A percentile compares a stretch with the other conserved stretches of the same genome.
phyloP scores from a whole-genome alignment of 2,329 filamentous ascomycete species.

The Penicillium nordicum region DNA sequence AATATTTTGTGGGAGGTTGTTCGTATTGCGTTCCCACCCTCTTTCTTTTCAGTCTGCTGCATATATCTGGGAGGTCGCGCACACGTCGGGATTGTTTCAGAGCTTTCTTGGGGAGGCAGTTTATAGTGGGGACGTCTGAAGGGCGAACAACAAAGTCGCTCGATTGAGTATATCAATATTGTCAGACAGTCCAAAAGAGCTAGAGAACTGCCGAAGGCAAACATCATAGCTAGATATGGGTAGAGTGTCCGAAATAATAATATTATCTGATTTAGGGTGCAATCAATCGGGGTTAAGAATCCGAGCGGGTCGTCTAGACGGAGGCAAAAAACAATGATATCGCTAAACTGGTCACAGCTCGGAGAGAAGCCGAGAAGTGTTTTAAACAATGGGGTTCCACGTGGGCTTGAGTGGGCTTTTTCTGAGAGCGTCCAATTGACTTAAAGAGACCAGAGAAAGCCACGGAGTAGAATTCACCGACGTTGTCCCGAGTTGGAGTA shows the following conservation, averaged over 20 bases:
- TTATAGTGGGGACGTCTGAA: neutral
- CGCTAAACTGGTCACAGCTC: neutral
- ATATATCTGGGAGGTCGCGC: too few relatives aligned
- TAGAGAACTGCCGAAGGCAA: too few relatives aligned
- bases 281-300: neutral
- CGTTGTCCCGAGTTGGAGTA: neutral
- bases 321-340: neutral
- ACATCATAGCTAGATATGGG: too few relatives aligned
- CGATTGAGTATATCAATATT: neutral
- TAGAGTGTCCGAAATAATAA: neutral
- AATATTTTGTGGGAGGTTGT: neutral
- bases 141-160: neutral
- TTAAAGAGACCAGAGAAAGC: neutral
- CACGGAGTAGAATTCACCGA: slow-evolving; percentile 8
- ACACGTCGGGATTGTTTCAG: neutral
- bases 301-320: neutral
- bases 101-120: neutral
- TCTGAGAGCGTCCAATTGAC: neutral
- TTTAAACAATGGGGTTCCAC: neutral
- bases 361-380: neutral
- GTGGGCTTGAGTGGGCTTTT: neutral
- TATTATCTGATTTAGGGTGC: neutral
- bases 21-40: neutral
- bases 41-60: too few relatives aligned
- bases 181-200: neutral